Evolutionary conservation across 176 grass and related monocot genomes (phyloP), one percentile per base, ranked within the genome.

Genomic region (Ensete glaucum): DNA sequence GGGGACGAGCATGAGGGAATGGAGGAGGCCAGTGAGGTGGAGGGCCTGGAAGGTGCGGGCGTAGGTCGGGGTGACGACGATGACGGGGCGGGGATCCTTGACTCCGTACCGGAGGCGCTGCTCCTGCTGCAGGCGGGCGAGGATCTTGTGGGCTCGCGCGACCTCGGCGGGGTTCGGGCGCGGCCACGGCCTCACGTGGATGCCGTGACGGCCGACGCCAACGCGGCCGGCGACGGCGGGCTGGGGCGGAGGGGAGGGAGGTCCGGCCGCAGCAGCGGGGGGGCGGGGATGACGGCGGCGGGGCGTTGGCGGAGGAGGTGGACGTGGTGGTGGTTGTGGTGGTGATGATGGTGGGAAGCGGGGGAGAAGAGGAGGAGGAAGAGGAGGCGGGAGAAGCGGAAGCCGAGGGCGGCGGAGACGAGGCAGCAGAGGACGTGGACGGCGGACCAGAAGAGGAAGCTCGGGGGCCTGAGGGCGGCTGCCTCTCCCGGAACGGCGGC

Each of bases 61-160:
- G 73, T 75, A 75, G 51, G 82, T 84, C 11, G 82, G 82, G 19
- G 82, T 84, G 65, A 84, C 71, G 72, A 84, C 27, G 60, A 84
- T 69, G 64, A 79, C 73, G 34, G 53, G 63, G 11, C 70, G 82
- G 20, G 69, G 82, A 48, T 24, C 20, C 13, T 69, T 43, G 2
- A 68, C 75, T 24, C 67, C 67, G 60, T 68, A 72, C 67, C 58
- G 67, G 21, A 69, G 76, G 49, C 82, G 82, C 69, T 84, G 82
- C 60, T 84, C 76, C 34, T 66, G 59, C 64, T 74, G 82, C 58
- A 84, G 76, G 51, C 65, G 11, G 26, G 55, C 77, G 69, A 84
- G 82, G 67, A 84, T 74, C 23, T 69, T 58, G 58, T 79, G 64
- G 50, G 82, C 82, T 9, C 23, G 67, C 22, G 72, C 5, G 17